Conservation (phyloP, 2,329 filamentous ascomycete genomes). For the Sporothrix phasma region DNA sequence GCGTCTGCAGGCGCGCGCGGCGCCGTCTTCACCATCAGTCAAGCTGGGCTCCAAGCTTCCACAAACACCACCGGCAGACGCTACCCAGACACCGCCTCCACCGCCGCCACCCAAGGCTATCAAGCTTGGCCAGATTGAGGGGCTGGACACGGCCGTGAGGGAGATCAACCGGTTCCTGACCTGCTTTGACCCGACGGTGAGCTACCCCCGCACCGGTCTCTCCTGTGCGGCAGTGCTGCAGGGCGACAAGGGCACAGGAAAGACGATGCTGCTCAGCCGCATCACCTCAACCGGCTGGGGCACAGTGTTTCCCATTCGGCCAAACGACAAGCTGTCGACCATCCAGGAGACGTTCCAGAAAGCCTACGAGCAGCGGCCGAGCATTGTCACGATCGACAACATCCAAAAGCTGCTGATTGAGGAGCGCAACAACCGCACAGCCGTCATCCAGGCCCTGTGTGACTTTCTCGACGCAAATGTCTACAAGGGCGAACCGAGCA, state of each 20-base stretch:
- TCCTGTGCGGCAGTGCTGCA: conserved; percentile 60
- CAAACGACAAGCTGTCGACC: conserved; percentile 44
- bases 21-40: not conserved
- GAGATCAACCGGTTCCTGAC: conserved; percentile 57
- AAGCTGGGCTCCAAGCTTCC: not conserved
- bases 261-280: conserved; percentile 61
- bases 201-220: conserved; percentile 22
- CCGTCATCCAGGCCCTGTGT: conserved; percentile 41
- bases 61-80: not conserved
- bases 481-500: not conserved
- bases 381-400: conserved; percentile 69
- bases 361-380: conserved; percentile 59
- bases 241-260: conserved; percentile 76
- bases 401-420: conserved; percentile 60
- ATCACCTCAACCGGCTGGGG: conserved; percentile 62
- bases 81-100: conserved; percentile 14
- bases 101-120: conserved; percentile 27
- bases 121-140: conserved; percentile 50
- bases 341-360: conserved; percentile 61
- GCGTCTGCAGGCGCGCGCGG: not conserved
- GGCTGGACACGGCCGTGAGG: conserved; percentile 53
- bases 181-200: conserved; percentile 20
- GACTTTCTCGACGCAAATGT: conserved; percentile 43
- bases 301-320: conserved; percentile 52
- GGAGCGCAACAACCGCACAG: conserved; percentile 40